These are phyloP conservation scores for Candida adriatica DNA, from an alignment of 805 yeast species.

Conservation along the genomic window DNA sequence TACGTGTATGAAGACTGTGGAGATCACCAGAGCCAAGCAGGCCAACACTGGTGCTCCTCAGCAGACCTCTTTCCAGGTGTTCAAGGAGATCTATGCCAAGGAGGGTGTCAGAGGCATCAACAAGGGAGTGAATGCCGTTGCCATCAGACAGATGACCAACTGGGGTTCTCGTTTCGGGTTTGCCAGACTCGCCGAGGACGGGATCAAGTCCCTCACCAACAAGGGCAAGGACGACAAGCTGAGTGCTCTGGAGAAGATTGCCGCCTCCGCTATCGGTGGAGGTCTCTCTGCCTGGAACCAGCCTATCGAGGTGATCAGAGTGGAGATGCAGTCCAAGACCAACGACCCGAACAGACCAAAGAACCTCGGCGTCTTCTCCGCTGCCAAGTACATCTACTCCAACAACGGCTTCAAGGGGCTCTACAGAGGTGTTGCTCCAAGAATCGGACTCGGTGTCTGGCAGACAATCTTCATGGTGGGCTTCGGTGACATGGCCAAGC, in stretches of 20 bases:
- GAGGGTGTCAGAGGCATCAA: slow-evolving; percentile 95
- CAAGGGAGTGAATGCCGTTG: slow-evolving; percentile 97
- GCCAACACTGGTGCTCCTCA: slow-evolving; percentile 60
- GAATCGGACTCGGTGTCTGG: slow-evolving; percentile 96
- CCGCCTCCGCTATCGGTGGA: slow-evolving; percentile 89
- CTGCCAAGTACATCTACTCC: slow-evolving; percentile 76
- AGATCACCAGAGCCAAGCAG: slow-evolving; percentile 87
- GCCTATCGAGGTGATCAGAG: slow-evolving; percentile 96
- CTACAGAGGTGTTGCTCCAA: slow-evolving; percentile 94
- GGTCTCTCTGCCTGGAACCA: slow-evolving; percentile 98
- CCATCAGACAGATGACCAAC: slow-evolving; percentile 97
- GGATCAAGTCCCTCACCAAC: slow-evolving; percentile 56
- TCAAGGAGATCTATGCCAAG: slow-evolving; percentile 70
- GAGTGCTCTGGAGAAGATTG: slow-evolving; percentile 71
- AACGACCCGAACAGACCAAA: slow-evolving; percentile 92
- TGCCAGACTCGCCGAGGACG: slow-evolving; percentile 85
- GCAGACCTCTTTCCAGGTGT: slow-evolving; percentile 77
- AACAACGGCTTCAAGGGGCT: slow-evolving; percentile 85
- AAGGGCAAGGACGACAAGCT: slow-evolving; percentile 59
- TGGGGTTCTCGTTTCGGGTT: slow-evolving; percentile 98
- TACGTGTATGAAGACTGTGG: slow-evolving; percentile 98
- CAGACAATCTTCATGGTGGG: slow-evolving; percentile 99
- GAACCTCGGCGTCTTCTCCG: slow-evolving; percentile 69
- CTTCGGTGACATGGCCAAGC: slow-evolving; percentile 88
- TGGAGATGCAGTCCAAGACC: slow-evolving; percentile 97